Conservation (phyloP, 257 asterid species). For the Misopates orontium region DNA sequence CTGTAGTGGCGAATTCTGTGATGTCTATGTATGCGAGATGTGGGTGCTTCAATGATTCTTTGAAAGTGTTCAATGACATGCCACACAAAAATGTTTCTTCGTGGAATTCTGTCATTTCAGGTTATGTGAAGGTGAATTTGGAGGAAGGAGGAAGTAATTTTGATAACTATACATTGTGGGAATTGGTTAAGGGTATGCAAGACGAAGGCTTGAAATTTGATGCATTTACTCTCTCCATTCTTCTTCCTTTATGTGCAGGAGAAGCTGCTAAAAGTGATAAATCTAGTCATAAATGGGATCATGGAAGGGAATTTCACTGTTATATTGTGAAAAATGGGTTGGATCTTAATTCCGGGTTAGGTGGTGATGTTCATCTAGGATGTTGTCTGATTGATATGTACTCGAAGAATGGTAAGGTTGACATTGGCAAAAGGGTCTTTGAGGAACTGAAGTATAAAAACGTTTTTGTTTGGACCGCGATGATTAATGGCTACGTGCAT, state of each 20-base stretch:
- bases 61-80: slow-evolving; percentile 70
- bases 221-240: slow-evolving; percentile 52
- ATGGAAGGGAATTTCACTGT: slow-evolving; percentile 64
- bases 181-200: slow-evolving; percentile 51
- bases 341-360: slow-evolving; percentile 30
- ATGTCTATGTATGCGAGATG: slow-evolving; percentile 55
- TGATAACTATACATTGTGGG: slow-evolving; percentile 34
- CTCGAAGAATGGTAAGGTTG: slow-evolving; percentile 41
- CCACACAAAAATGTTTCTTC: slow-evolving; percentile 50
- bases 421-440: slow-evolving; percentile 52
- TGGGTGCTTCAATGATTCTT: slow-evolving; percentile 39
- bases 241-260: slow-evolving; percentile 47
- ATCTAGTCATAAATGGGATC: slow-evolving; percentile 10
- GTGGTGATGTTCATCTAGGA: slow-evolving; percentile 53
- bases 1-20: slow-evolving; percentile 62
- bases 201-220: slow-evolving; percentile 52
- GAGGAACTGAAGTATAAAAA: slow-evolving; percentile 43
- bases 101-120: slow-evolving; percentile 58
- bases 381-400: slow-evolving; percentile 73
- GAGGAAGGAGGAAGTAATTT: slow-evolving; percentile 12
- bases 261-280: slow-evolving; percentile 17
- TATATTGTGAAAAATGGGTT: slow-evolving; percentile 43
- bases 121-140: slow-evolving; percentile 34
- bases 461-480: slow-evolving; percentile 65
- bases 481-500: slow-evolving; percentile 59